phyloP scores from a whole-genome alignment of 2,329 filamentous ascomycete genomes.

The Aspergillus tamarii region DNA sequence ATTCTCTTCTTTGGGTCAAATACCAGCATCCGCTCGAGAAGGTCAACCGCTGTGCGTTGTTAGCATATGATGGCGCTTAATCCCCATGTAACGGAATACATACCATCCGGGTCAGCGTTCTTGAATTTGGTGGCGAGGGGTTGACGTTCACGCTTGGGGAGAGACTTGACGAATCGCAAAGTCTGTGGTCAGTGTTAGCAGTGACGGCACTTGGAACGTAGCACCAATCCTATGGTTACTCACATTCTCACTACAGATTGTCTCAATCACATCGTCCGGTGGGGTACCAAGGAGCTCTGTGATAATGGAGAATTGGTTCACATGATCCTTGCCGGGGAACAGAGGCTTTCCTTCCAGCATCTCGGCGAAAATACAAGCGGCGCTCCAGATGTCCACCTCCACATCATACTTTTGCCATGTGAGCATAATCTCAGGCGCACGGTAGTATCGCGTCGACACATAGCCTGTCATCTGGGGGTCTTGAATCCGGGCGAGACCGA shows the following conservation, averaged over 20 bases:
- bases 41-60: constrained; percentile 71
- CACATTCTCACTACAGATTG: constrained; percentile 97
- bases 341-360: constrained; percentile 98
- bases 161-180: constrained; percentile 92
- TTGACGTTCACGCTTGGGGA: constrained; percentile 91
- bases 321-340: constrained; percentile 98
- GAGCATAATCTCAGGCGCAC: constrained; percentile 98
- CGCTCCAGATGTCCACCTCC: constrained; percentile 99
- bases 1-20: constrained; percentile 98
- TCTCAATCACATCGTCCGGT: constrained; percentile 97
- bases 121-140: constrained; percentile 88
- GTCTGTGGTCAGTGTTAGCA: constrained; percentile 63
- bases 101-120: constrained; percentile 86
- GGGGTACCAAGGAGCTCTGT: constrained; percentile 95
- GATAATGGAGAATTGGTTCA: constrained; percentile 99
- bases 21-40: constrained; percentile 95
- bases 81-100: constrained; percentile 28
- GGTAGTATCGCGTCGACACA: constrained; percentile 97
- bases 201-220: neutral
- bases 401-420: constrained; percentile 99
- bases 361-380: constrained; percentile 97
- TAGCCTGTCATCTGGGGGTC: constrained; percentile 99
- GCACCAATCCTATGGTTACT: constrained; percentile 38
- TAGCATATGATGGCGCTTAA: constrained; percentile 10
- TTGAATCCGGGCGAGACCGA: constrained; percentile 94